These are phyloP conservation scores for Castanea mollissima DNA, from an alignment of 306 rosid genomes.

Conservation along the genomic window DNA sequence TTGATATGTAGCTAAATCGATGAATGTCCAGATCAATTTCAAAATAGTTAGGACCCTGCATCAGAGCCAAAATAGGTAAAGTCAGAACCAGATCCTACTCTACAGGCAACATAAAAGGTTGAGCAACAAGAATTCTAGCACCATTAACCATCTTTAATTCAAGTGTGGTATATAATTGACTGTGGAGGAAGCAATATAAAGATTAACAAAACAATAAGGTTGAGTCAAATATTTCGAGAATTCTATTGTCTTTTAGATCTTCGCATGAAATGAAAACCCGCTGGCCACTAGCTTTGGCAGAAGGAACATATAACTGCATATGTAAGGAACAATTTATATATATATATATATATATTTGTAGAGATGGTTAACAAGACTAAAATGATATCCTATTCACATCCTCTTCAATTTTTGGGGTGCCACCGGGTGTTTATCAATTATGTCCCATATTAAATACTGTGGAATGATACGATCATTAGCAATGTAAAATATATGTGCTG, in stretches of 20 bases:
- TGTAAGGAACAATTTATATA: background rate
- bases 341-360: background rate
- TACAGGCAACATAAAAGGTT: background rate
- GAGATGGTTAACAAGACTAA: background rate
- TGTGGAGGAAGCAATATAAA: background rate
- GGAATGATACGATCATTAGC: background rate
- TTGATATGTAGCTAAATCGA: conserved; percentile 90
- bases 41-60: conserved; percentile 84
- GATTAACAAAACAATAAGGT: background rate
- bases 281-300: background rate
- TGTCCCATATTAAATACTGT: no score
- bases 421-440: background rate
- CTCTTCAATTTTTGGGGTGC: background rate
- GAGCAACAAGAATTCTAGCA: background rate
- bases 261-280: background rate
- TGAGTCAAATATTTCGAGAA: background rate
- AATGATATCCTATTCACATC: background rate
- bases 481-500: background rate
- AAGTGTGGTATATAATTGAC: background rate
- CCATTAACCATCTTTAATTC: background rate
- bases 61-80: conserved; percentile 4
- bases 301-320: background rate
- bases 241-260: background rate
- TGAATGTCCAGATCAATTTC: conserved; percentile 98
- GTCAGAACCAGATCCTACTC: conserved; percentile 8